These are phyloP conservation scores for Fomitopsis pulvina DNA, from an alignment of 768 basidiomycete species.

Conservation along the genomic window DNA sequence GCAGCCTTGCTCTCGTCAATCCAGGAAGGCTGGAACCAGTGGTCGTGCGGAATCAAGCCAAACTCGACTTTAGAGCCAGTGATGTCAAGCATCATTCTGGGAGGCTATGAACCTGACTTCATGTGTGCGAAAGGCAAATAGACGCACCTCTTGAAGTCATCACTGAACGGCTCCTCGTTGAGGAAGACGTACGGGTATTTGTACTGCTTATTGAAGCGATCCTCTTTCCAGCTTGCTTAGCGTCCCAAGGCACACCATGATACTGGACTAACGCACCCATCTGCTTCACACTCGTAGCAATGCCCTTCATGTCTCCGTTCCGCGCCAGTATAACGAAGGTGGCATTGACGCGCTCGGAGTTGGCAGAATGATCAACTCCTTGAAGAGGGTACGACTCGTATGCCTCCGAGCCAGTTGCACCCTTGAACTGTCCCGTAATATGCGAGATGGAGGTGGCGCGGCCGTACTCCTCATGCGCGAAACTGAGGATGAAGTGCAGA, in stretches of 20 bases:
- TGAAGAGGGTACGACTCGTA: background rate
- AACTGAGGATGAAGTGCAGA: constrained; percentile 48
- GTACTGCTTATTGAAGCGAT: constrained; percentile 53
- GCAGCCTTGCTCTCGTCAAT: constrained; percentile 52
- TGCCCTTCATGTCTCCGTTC: constrained; percentile 36
- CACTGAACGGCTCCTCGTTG: constrained; percentile 73
- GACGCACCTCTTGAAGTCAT: constrained; percentile 60
- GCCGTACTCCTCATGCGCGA: constrained; percentile 44
- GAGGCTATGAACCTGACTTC: constrained; percentile 22
- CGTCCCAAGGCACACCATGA: background rate
- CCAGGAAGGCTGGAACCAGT: constrained; percentile 80
- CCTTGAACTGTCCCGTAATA: constrained; percentile 23
- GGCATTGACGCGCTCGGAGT: constrained; percentile 41
- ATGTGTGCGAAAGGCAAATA: constrained; percentile 7
- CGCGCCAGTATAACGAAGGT: constrained; percentile 49
- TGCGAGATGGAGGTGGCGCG: constrained; percentile 36
- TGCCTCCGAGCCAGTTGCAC: background rate
- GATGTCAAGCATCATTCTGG: constrained; percentile 47
- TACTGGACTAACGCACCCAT: constrained; percentile 27
- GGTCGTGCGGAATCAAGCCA: constrained; percentile 67
- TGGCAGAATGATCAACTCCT: constrained; percentile 22
- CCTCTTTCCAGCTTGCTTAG: constrained; percentile 22
- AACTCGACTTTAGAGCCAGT: constrained; percentile 63
- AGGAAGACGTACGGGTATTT: constrained; percentile 81
- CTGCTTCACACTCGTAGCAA: constrained; percentile 45